Base-by-base conservation (phyloP, 2,329 filamentous ascomycete genomes). In the Helotiales sp. region DNA sequence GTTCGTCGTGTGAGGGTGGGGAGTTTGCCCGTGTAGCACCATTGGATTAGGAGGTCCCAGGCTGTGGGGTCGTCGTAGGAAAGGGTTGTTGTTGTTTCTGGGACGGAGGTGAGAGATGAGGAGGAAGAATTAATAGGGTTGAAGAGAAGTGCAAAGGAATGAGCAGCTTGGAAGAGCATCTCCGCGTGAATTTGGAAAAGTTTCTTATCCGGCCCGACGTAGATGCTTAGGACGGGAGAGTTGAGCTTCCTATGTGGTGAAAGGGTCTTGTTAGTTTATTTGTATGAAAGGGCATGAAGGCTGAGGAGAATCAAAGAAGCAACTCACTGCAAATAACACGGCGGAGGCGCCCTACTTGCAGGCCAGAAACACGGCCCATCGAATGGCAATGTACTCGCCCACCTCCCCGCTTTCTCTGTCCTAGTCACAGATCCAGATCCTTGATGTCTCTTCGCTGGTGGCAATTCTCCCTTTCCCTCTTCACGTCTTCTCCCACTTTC, bases 91-190 rank as follows among this genome's bases (percentile, higher is more conserved):
- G 6, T 34, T 40, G 37, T 40, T 40, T 11, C 1, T 40, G 37
- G 37, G 11, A 13, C 3, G 6, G 34, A 8, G 34, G 11, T 3
- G 10, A 13, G 3, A 8, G 34, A 11, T 40, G 34, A 13, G 34
- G 6, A 13, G 10, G 34, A 40, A 13, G 34, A 13, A 13, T 7
- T 11, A 7, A 13, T 34, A 24, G 49, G 37, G 26, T 64, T 47
- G 17, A 70, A 65, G 30, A 70, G 54, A 17, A 61, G 64, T 4
- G 43, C 24, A 30, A 70, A 70, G 61, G 59, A 65, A 32, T 43
- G 37, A 15, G 62, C 57, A n/a, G 64, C 57, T 22, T 65, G 26
- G 28, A 24, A 8, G 24, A 70, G 61, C n/a, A 70, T 63, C 1
- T 59, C 47, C 32, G 66, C 60, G 55, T 66, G 63, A 8, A 69